A percentile compares a stretch with the other conserved stretches of the same genome.
These are phyloP conservation scores for Auxenochlorella pyrenoidosa DNA, from an alignment of 139 green algal genomes.

Conservation along the genomic window DNA sequence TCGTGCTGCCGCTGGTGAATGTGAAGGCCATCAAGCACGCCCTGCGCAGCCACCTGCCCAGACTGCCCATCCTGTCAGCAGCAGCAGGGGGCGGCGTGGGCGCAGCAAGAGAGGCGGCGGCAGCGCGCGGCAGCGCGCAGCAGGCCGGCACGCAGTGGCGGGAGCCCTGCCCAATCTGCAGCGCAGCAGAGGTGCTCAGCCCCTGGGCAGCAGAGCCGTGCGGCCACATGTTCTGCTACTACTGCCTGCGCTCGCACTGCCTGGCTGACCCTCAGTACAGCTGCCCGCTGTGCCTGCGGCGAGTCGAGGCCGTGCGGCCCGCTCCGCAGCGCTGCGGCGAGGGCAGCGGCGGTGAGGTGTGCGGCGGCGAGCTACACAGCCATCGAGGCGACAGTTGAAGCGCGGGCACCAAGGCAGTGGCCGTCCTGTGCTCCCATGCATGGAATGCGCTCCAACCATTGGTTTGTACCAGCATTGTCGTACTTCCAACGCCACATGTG, in stretches of 20 bases:
- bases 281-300: slow-evolving; percentile 47
- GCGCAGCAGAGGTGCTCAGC: slow-evolving; percentile 51
- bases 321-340: background rate
- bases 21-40: slow-evolving; percentile 37
- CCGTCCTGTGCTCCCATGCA: background rate
- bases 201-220: slow-evolving; percentile 83
- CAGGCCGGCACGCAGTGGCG: background rate
- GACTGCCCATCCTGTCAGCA: slow-evolving; percentile 26
- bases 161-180: slow-evolving; percentile 63
- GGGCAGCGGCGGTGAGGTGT: background rate
- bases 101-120: slow-evolving; percentile 22
- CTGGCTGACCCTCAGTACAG: slow-evolving; percentile 40
- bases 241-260: slow-evolving; percentile 74
- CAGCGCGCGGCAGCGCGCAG: background rate
- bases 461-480: too few species aligned
- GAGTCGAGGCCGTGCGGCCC: slow-evolving; percentile 47
- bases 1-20: slow-evolving; percentile 82
- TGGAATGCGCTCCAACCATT: too few species aligned
- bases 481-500: too few species aligned
- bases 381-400: background rate
- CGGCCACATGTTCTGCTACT: slow-evolving; percentile 91
- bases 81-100: slow-evolving; percentile 7
- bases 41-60: slow-evolving; percentile 49
- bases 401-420: too few species aligned
- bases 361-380: background rate